Base-by-base conservation (phyloP, 805 yeast species). In the Isabelozyma heimii region DNA sequence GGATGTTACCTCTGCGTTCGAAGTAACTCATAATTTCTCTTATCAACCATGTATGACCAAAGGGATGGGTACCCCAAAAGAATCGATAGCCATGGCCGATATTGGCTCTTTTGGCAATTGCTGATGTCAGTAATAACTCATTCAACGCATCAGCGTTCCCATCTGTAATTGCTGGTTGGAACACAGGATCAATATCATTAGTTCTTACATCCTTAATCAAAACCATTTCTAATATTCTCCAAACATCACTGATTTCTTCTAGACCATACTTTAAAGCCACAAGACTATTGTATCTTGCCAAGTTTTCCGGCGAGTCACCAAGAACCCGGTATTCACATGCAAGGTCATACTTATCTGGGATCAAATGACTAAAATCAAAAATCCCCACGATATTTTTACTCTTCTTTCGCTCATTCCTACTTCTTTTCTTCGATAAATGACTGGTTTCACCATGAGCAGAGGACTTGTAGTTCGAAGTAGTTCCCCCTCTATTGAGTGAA, bases 41-140 rank as follows among this genome's bases (percentile, higher is more conserved):
- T 0, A 89, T 74, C 17, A 89, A 69, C 87, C 89, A 81, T 10
- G 75, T 56, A 38, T 83, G 76, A 1, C 96, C 96, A 62, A 85
- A 80, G 0, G 91, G 91, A 62, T 89, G 95, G 4, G 79, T 67
- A 0, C 92, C 92, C 97, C 97, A 91, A 49, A 77, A 80, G 51
- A 81, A 80, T 57, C 65, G 53, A 40, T 57, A 57, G 14, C 50
- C 57, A 14, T 48, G 20, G 47, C 12, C 17, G 50, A 9, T 6
- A n/a, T 13, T 20, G 16, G 39, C 15, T 14, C 35, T 46, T 20
- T 49, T 47, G 15, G 47, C 47, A 13, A 47, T 40, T 16, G 45
- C 53, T 4, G 57, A 47, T 30, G 38, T 50, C 12, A 39, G 45
- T 3, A 51, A 16, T 9, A 53, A 38, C 27, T 55, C 53, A 26